Evolutionary conservation across 2,329 filamentous ascomycete genomes (phyloP), one percentile per base, ranked within the genome.

Genomic region (Coniella vitis): DNA sequence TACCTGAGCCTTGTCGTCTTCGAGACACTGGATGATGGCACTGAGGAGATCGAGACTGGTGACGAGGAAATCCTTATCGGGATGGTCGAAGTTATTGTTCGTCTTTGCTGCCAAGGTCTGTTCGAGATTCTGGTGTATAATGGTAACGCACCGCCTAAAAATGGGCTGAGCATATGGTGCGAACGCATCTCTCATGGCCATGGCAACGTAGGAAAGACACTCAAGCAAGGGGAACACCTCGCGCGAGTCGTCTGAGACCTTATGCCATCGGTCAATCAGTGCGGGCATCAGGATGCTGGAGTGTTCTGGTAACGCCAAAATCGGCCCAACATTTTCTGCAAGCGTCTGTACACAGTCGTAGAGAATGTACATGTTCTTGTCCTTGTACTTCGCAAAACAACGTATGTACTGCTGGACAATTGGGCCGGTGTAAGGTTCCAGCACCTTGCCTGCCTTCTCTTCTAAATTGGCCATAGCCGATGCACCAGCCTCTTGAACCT

Each of bases 331-430:
- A 61, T 89, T 86, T 66, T 98, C 93, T 3, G 93, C 93, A 49
- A 98, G 74, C 0, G 93, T 98, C 70, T 98, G 93, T 31, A 98
- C 88, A 65, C 93, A 97, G 69, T 98, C 93, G 70, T 98, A 98
- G 31, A 98, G 79, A 47, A 97, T 94, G 71, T 94, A 96, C 82
- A 97, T 96, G 71, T 98, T 98, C 61, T 89, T 85, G 67, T 97
- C 91, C 75, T 98, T 97, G 79, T 97, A 98, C 68, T 87, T 90
- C 46, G 75, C 79, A 68, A 98, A 98, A 67, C 93, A 98, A 53
- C 79, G 76, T 45, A 96, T 90, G 61, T 91, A 97, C 64, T 97
- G 93, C 54, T 84, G 84, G 46, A 97, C 81, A 59, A 98, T 97
- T 21, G 90, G 87, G 22, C 84, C 78, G 60, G 88, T 90, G 69